Base-by-base conservation (phyloP, 1,284 basidiomycete species). In the Papiliotrema nemorosa region DNA sequence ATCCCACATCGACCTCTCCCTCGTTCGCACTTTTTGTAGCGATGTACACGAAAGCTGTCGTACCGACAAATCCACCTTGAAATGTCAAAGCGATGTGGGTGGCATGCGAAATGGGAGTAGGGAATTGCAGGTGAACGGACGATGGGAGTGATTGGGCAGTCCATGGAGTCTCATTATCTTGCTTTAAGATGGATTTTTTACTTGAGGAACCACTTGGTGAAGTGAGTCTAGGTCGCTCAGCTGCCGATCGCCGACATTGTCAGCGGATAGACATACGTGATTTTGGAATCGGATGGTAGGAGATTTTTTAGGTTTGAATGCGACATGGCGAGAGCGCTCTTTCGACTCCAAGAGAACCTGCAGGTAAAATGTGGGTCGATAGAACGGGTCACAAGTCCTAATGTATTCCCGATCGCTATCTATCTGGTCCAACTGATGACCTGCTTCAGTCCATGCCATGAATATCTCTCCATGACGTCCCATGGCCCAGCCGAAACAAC, bases 51-150 rank as follows among this genome's bases (percentile, higher is more conserved):
- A 47, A 44, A 5, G 60, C 50, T 2, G 63, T 43, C 2, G 66
- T 72, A 0, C 64, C 69, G 1, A 70, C 69, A 47, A 76, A 76
- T 0, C 75, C 75, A 31, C 75, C 75, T 47, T 75, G 73, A 50
- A 75, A 76, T 1, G 72, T 74, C 20, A 75, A 47, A 1, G 68
- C 66, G 7, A 76, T 40, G 27, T 66, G 62, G 4, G 59, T 58
- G 0, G 69, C 69, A 18, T 50, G 33, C 2, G 43, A 35, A n/a
- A 72, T 44, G 2, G 70, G 62, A 0, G 48, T 27, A 2, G 69
- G 62, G 54, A 73, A 72, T 5, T 50, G 54, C 21, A 75, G 58
- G 45, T 63, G 57, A 25, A 75, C 58, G 1, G 57, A 64, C 33
- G 64, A 60, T 16, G 67, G 64, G n/a, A 69, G 59, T 1, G 66